Base-by-base conservation (phyloP, 306 rosid genomes). In the Glycine tomentella region DNA sequence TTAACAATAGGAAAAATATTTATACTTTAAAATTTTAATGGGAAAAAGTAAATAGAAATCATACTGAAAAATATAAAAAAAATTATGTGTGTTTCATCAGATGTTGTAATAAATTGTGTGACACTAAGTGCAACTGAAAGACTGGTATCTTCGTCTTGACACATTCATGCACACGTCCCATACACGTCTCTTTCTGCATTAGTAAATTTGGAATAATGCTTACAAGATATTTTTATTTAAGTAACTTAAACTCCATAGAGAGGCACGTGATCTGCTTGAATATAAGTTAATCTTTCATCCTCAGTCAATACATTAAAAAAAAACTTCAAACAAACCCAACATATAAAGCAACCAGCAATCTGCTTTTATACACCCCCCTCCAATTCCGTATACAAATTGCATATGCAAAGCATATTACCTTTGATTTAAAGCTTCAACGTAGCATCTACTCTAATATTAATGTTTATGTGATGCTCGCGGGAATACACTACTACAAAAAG, bases 151-250 rank as follows among this genome's bases (percentile, higher is more conserved):
- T 83, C 8, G 62, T 42, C 10, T 45, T 4, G 57, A 72, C 68
- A 79, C 57, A 52, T 81, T 79, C 52, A 72, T 80, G 84, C 91
- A n/a, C 91, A 87, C 88, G 81, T 79, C 76, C 59, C 52, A 33
- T 16, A 62, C 91, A 82, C 90, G 75, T 86, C 86, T 67, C 74
- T 72, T 74, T 81, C 80, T 72, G 69, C 20, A 65, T 55, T 55
- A 72, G 83, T 55, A 74, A 74, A 77, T 31, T 68, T 25, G 52
- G 65, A 72, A 40, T 1, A 69, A 76, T 72, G 70, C 73, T 64
- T 72, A 63, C 33, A 49, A 86, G 76, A 75, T 85, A 76, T 40
- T 63, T 72, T 80, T 42, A 25, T 69, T 69, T 77, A 25, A 71
- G 69, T 53, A 13, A 78, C 78, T 79, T 42, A 52, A 86, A 61